These are phyloP conservation scores for Ogataea chonburiensis DNA, from an alignment of 805 yeast genomes.

Conservation along the genomic window DNA sequence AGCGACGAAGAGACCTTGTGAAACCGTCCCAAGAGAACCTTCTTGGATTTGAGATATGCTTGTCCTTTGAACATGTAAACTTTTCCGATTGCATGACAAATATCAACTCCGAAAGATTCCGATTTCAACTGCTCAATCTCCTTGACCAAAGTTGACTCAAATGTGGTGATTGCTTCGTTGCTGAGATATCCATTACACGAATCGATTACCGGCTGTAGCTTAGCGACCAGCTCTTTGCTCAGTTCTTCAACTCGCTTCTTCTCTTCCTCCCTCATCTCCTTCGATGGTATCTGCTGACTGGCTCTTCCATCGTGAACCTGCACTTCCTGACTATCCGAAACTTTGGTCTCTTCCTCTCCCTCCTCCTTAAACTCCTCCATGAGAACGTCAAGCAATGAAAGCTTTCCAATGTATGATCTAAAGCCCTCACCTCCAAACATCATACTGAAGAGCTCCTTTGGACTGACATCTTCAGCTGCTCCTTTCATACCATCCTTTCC, in stretches of 20 bases:
- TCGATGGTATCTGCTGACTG: conserved; percentile 1
- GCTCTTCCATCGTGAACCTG: conserved; percentile 13
- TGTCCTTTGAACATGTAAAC: conserved; percentile 65
- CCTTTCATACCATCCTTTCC: conserved; percentile 66
- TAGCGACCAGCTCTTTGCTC: conserved; percentile 48
- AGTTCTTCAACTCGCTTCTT: conserved; percentile 56
- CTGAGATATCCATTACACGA: conserved; percentile 41
- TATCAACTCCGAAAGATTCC: conserved; percentile 85
- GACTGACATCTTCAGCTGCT: conserved; percentile 69
- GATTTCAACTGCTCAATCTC: conserved; percentile 82
- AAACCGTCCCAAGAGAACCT: conserved; percentile 62
- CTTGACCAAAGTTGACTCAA: conserved; percentile 61
- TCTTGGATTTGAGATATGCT: conserved; percentile 63
- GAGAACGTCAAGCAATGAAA: conserved; percentile 74
- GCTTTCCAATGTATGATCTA: conserved; percentile 82
- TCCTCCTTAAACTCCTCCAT: conserved; percentile 39
- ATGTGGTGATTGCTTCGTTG: conserved; percentile 47
- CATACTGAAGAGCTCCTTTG: conserved; percentile 65
- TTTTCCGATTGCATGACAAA: conserved; percentile 71
- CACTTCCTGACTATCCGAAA: conserved; percentile 17
- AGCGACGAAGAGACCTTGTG: conserved; percentile 58
- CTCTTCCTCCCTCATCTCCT: conserved; percentile 24
- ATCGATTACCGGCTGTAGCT: conserved; percentile 39
- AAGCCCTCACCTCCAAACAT: conserved; percentile 92
- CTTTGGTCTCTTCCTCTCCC: conserved; percentile 16